Percentiles rank a stretch among this genome's conserved stretches.
These are phyloP conservation scores for Sarocladiaceae sp. DNA, from an alignment of 2,329 filamentous ascomycete species.

Conservation along the genomic window DNA sequence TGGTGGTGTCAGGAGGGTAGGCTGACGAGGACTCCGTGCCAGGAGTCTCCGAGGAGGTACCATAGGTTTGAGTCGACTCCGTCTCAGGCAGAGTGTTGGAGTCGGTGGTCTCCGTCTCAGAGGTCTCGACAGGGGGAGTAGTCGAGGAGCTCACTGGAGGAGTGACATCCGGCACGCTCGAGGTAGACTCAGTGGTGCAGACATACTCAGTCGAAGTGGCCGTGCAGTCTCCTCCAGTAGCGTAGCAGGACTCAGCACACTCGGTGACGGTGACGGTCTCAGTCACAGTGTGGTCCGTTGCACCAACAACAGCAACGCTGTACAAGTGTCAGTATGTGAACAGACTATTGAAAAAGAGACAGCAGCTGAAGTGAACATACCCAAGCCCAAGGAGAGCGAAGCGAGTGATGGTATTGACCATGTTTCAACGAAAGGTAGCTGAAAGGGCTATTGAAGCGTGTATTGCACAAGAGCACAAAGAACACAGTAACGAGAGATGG, in stretches of 20 bases:
- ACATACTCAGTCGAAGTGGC: conserved; percentile 8
- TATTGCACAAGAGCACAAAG: not conserved
- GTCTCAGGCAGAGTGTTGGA: not conserved
- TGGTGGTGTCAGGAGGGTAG: conserved; percentile 3
- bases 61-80: not conserved
- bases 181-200: conserved; percentile 7
- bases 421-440: conserved; percentile 10
- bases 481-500: not conserved
- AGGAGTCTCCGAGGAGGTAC: not conserved
- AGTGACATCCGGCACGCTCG: not conserved
- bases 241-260: conserved; percentile 23
- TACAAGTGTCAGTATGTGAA: conserved; percentile 12
- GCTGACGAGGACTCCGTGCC: not conserved
- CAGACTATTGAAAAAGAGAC: not conserved
- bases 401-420: conserved; percentile 19
- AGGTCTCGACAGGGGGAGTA: not conserved
- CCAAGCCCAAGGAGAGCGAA: conserved; percentile 24
- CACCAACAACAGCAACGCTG: conserved; percentile 20
- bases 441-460: not conserved
- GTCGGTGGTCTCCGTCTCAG: not conserved
- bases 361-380: conserved; percentile 16
- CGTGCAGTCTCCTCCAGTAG: conserved; percentile 11
- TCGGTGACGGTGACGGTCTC: conserved; percentile 24
- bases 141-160: conserved; percentile 1
- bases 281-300: conserved; percentile 24